Base-by-base conservation (phyloP, 441 rosid genomes). In the Erodium chrysanthum region DNA sequence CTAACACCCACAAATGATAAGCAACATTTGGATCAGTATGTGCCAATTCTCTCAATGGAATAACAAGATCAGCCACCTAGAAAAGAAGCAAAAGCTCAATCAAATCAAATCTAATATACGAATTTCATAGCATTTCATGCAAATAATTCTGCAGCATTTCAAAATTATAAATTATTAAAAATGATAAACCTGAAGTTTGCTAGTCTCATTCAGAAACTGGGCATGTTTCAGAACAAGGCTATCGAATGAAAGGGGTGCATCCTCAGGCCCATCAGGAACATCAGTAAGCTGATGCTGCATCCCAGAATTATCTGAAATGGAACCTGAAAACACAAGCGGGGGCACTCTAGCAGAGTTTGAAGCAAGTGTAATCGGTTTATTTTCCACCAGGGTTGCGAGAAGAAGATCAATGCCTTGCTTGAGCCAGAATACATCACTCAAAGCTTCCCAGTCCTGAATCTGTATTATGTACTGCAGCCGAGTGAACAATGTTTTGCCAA, bases 391-490 rank as follows among this genome's bases (percentile, higher is more conserved):
- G 69, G 90, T 85, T 65, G 99, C 96, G 63, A 95, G 82, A 73
- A 95, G 94, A 71, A 95, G 94, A 87, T 95, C 97, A 75, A 95
- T 92, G 70, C 99, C 97, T 77, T 95, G 99, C 78, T 95, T 95
- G 78, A 95, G 95, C 99, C 99, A 95, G 81, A 95, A 95, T 71
- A 90, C 99, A 81, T 95, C 97, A 76, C 94, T 86, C 73, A 91
- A 68, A 78, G 99, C 96, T 84, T 95, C 97, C 99, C 99, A 95
- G 66, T 95, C 97, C 83, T 95, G 99, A 73, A 70, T 3, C 81
- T 91, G 96, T 71, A 95, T 84, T 69, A 95, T 91, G 75, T 80
- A 90, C 42, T 91, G 97, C 82, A 95, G 68, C 78, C 97, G 86
- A 46, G 86, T 74, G 72, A 88, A 91, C 79, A 91, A 82, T 46